A percentile compares a stretch with the other conserved stretches of the same genome.
These are phyloP conservation scores for Sistotremastrum niveocremeum DNA, from an alignment of 768 basidiomycete genomes.

Conservation along the genomic window DNA sequence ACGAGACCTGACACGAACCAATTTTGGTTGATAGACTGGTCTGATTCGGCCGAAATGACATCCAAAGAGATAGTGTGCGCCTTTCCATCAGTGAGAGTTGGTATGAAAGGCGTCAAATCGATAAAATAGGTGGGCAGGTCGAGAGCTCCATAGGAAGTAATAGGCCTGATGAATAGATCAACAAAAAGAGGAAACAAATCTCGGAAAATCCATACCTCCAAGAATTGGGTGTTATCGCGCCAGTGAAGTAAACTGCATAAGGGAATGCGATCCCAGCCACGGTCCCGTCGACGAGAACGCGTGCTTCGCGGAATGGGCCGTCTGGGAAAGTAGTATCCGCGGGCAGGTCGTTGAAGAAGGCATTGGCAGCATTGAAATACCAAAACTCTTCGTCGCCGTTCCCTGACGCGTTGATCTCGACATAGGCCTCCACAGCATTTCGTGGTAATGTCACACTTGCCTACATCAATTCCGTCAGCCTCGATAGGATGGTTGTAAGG, in stretches of 20 bases:
- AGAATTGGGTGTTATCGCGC: conserved; percentile 52
- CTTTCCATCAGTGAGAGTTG: conserved; percentile 51
- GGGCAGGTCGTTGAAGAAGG: conserved; percentile 44
- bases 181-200: not conserved
- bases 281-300: conserved; percentile 40
- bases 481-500: not conserved
- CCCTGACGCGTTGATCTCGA: conserved; percentile 59
- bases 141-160: conserved; percentile 62
- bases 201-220: conserved; percentile 41
- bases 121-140: conserved; percentile 69
- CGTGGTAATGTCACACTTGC: conserved; percentile 54
- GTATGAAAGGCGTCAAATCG: conserved; percentile 68
- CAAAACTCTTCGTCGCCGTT: conserved; percentile 64
- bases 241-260: conserved; percentile 55
- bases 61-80: conserved; percentile 62
- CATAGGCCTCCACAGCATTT: conserved; percentile 53
- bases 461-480: conserved; percentile 21
- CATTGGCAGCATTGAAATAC: conserved; percentile 57
- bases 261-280: conserved; percentile 47
- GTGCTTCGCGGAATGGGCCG: conserved; percentile 51
- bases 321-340: conserved; percentile 30
- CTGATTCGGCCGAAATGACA: conserved; percentile 52
- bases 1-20: conserved; percentile 66
- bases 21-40: conserved; percentile 55
- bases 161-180: conserved; percentile 31